phyloP scores from a whole-genome alignment of 2,329 filamentous ascomycete species.

The Colletotrichum karsti region DNA sequence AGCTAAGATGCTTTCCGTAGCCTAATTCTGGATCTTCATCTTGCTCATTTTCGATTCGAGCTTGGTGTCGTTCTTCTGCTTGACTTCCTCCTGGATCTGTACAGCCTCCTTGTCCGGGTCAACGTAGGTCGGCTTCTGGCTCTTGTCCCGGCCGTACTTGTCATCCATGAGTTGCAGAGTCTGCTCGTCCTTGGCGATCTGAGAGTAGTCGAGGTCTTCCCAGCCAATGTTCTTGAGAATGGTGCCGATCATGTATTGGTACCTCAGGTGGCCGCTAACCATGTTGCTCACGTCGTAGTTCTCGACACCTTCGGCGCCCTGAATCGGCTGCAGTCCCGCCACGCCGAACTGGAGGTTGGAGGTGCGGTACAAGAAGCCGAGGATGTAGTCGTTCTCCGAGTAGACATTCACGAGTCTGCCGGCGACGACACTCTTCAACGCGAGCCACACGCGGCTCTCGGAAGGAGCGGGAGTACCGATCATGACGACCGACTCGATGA shows the following conservation, averaged over 20 bases:
- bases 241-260: constrained; percentile 71
- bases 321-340: constrained; percentile 81
- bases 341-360: constrained; percentile 85
- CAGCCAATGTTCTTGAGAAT: constrained; percentile 75
- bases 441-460: constrained; percentile 76
- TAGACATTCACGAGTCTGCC: constrained; percentile 92
- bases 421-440: constrained; percentile 79
- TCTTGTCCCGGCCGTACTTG: constrained; percentile 48
- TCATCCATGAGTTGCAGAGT: constrained; percentile 40
- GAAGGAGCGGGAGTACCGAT: constrained; percentile 85
- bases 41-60: constrained; percentile 37
- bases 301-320: constrained; percentile 71
- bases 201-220: constrained; percentile 66
- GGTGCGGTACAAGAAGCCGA: constrained; percentile 87
- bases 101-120: constrained; percentile 28
- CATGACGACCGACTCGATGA: constrained; percentile 86
- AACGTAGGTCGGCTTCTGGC: constrained; percentile 16
- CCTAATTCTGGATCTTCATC: constrained; percentile 32
- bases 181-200: constrained; percentile 41
- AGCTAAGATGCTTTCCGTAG: constrained; percentile 28
- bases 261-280: constrained; percentile 75
- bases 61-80: constrained; percentile 33
- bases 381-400: constrained; percentile 85
- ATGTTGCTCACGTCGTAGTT: constrained; percentile 73
- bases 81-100: constrained; percentile 33